Base-by-base conservation (phyloP, 257 asterid species). In the Galeopsis tetrahit region DNA sequence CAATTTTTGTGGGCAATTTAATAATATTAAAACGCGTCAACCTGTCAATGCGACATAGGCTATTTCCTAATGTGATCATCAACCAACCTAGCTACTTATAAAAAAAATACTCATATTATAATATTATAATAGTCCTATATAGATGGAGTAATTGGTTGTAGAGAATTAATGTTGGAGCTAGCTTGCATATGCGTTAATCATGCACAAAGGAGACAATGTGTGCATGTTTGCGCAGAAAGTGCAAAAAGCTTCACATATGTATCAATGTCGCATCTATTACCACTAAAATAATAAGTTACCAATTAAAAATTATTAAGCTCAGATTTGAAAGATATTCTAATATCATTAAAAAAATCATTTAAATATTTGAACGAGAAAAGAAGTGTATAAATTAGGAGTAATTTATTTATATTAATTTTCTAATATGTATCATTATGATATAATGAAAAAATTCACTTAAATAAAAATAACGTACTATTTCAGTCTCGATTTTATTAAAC, bases 191-290 rank as follows among this genome's bases (percentile, higher is more conserved):
- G 78, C 75, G 13, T 55, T 55, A 72, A 57, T 77, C 75, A 77
- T 77, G 52, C 55, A 49, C 44, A 38, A n/a, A 63, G 46, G 10
- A 66, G 71, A 77, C 70, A 51, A 40, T 38, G n/a, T n/a, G 14
- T 52, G 34, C 53, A 44, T 70, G 71, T 51, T 31, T 11, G 44
- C 51, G 78, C 80, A 79, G 75, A 79, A 79, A 75, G 78, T 51
- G 72, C 67, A 40, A 40, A 38, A 2, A 6, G 3, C 3, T 43
- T 13, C 43, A 34, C 57, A 11, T 62, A 17, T 38, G 15, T 63
- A 10, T 65, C 32, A 64, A 40, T 64, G 35, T 43, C 38, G 33
- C 17, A 6, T 39, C 9, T 62, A n/a, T 62, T 14, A 48, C 61
- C 61, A 55, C 61, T 55, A 52, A 52, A 52, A 14, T 39, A 39